A percentile compares a stretch with the other conserved stretches of the same genome.
Evolutionary conservation across 1,139 yeast species (phyloP).

Genomic region (Protomyces gravidus): DNA sequence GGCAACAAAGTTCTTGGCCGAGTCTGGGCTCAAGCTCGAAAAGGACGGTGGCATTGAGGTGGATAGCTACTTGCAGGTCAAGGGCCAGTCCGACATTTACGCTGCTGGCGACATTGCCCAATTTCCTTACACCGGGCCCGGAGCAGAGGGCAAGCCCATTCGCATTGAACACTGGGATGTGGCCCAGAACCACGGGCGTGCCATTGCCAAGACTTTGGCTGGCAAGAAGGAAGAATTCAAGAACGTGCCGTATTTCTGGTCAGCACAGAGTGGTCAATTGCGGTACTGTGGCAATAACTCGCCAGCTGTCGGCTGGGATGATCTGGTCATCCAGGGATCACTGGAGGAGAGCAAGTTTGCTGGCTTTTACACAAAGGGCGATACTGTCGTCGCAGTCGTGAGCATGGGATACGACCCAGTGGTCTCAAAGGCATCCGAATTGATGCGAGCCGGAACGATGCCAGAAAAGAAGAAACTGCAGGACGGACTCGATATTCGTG

Average conservation of each 20-base stretch:
- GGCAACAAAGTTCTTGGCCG: conserved; percentile 28
- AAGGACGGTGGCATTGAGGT: conserved; percentile 31
- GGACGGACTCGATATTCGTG: conserved; percentile 29
- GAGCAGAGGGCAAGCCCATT: conserved; percentile 27
- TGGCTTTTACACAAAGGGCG: conserved; percentile 30
- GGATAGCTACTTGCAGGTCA: conserved; percentile 28
- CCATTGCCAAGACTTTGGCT: conserved; percentile 27
- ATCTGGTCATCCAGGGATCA: conserved; percentile 29
- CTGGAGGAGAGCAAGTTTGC: conserved; percentile 29
- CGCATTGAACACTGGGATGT: conserved; percentile 33
- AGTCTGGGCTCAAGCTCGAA: conserved; percentile 26
- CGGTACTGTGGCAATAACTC: conserved; percentile 32
- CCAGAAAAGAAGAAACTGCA: conserved; percentile 29
- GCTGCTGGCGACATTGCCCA: conserved; percentile 33
- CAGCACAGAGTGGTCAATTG: conserved; percentile 31
- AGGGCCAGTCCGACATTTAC: conserved; percentile 30
- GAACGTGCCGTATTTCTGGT: conserved; percentile 31
- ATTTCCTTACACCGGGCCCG: conserved; percentile 31
- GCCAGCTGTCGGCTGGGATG: conserved; percentile 30
- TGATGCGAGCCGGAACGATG: conserved; percentile 29
- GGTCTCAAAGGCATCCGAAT: conserved; percentile 29
- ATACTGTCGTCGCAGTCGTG: conserved; percentile 30
- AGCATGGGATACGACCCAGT: conserved; percentile 31
- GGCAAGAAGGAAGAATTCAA: conserved; percentile 28
- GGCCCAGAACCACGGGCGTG: conserved; percentile 30